These are phyloP conservation scores for Aspergillus fumigatiaffinis DNA, from an alignment of 2,329 filamentous ascomycete genomes.

Conservation along the genomic window DNA sequence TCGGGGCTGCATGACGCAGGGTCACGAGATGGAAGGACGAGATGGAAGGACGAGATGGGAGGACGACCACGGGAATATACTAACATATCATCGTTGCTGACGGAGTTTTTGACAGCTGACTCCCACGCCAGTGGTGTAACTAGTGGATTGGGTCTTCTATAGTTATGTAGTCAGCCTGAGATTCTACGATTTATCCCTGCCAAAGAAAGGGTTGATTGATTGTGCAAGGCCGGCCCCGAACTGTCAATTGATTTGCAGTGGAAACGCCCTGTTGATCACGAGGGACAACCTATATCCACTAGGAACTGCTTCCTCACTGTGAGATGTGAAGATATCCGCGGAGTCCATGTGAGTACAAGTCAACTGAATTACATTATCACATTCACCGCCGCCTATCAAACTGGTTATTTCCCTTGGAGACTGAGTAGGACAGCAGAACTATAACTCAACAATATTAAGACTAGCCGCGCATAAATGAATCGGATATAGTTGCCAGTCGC, in stretches of 20 bases:
- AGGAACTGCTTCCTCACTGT: background rate
- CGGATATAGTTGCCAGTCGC: background rate
- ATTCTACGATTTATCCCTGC: background rate
- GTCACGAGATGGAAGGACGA: background rate
- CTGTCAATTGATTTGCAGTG: background rate
- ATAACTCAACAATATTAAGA: background rate
- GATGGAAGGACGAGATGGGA: background rate
- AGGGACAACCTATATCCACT: background rate
- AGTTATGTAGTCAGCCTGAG: background rate
- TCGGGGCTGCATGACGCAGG: background rate
- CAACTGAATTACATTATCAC: background rate
- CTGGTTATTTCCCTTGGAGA: background rate
- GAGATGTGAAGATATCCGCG: no score
- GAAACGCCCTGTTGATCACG: slow-evolving; percentile 6
- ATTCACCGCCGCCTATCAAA: background rate
- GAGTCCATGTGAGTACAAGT: background rate
- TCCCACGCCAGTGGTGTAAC: background rate
- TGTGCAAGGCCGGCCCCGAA: background rate
- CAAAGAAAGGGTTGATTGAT: background rate
- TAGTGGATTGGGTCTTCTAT: background rate
- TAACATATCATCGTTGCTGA: background rate
- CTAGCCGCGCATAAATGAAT: background rate
- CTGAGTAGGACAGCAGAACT: no score
- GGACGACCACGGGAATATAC: background rate
- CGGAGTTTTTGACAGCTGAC: background rate